Evolutionary conservation across 2,329 filamentous ascomycete species (phyloP).

Genomic region (Diaporthe sp.): DNA sequence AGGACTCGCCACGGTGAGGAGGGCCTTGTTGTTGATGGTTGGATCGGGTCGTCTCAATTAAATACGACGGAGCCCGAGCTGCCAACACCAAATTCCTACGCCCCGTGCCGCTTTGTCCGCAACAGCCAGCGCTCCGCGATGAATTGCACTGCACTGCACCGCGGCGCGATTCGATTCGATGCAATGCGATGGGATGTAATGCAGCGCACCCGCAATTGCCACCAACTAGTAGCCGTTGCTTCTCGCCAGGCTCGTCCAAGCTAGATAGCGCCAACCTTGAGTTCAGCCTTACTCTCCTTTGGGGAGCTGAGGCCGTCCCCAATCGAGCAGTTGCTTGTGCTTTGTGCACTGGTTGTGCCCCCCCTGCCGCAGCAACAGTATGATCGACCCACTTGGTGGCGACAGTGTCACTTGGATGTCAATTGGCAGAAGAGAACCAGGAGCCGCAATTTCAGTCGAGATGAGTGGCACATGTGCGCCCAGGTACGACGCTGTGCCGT

Average conservation of each 20-base stretch:
- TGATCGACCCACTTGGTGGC: slow-evolving; percentile 29
- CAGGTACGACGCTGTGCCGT: not conserved
- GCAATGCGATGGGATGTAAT: slow-evolving; percentile 9
- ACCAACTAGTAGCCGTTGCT: slow-evolving; percentile 3
- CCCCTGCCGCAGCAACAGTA: not conserved
- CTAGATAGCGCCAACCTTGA: slow-evolving; percentile 33
- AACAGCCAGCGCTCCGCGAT: not conserved
- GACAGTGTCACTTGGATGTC: slow-evolving; percentile 26
- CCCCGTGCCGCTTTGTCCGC: not conserved
- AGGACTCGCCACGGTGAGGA: slow-evolving; percentile 9
- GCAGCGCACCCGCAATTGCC: slow-evolving; percentile 1
- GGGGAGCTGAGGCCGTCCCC: slow-evolving; percentile 31
- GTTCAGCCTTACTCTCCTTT: slow-evolving; percentile 20
- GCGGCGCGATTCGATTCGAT: not conserved
- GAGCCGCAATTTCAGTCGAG: not conserved
- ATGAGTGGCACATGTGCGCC: not conserved
- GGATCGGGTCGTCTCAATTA: slow-evolving; percentile 2
- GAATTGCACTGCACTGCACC: not conserved
- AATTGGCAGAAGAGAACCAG: slow-evolving; percentile 21
- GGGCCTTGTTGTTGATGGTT: slow-evolving; percentile 11
- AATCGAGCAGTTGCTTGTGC: slow-evolving; percentile 13
- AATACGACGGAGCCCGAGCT: slow-evolving; percentile 1
- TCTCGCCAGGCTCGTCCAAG: not conserved
- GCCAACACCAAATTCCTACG: not conserved
- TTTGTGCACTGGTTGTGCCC: slow-evolving; percentile 23